Evolutionary conservation across 257 asterid genomes (phyloP).

Genomic region (Parsonsia alboflavescens): DNA sequence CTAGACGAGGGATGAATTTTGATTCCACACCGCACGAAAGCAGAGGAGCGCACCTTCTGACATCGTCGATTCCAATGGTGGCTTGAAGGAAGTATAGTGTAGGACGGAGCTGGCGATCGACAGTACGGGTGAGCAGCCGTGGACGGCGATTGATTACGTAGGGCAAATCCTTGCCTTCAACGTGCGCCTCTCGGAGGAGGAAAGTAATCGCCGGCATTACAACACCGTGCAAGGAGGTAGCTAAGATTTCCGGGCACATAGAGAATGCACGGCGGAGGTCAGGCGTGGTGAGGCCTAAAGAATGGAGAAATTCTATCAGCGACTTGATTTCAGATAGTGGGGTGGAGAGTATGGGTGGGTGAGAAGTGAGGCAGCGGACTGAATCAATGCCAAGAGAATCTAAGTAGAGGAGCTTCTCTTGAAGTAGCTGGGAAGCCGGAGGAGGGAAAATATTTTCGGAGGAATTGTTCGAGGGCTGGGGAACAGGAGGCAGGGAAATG

Average conservation of each 20-base stretch:
- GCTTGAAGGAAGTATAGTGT: constrained; percentile 80
- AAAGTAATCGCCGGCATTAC: constrained; percentile 66
- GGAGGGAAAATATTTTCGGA: constrained; percentile 17
- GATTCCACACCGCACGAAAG: constrained; percentile 74
- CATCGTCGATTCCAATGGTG: constrained; percentile 65
- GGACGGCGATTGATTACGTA: constrained; percentile 85
- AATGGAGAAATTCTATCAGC: constrained; percentile 53
- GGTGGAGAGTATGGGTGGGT: constrained; percentile 49
- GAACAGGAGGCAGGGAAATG: constrained; percentile 17
- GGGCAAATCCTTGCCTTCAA: constrained; percentile 47
- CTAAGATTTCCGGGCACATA: constrained; percentile 77
- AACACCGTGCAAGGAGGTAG: constrained; percentile 36
- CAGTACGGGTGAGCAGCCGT: constrained; percentile 58
- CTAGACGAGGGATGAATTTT: constrained; percentile 73
- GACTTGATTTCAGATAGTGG: constrained; percentile 60
- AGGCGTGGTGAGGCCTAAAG: constrained; percentile 42
- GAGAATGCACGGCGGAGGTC: constrained; percentile 70
- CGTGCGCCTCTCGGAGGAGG: constrained; percentile 78
- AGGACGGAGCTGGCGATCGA: constrained; percentile 63
- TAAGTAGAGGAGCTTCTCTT: constrained; percentile 61
- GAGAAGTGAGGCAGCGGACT: constrained; percentile 48
- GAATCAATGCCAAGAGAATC: constrained; percentile 85
- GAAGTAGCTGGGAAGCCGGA: constrained; percentile 27
- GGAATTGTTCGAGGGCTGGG: constrained; percentile 23
- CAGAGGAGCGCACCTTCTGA: constrained; percentile 50